A percentile compares a stretch with the other conserved stretches of the same genome.
These are phyloP conservation scores for Hypericum androsaemum DNA, from an alignment of 345 rosid genomes.

Conservation along the genomic window DNA sequence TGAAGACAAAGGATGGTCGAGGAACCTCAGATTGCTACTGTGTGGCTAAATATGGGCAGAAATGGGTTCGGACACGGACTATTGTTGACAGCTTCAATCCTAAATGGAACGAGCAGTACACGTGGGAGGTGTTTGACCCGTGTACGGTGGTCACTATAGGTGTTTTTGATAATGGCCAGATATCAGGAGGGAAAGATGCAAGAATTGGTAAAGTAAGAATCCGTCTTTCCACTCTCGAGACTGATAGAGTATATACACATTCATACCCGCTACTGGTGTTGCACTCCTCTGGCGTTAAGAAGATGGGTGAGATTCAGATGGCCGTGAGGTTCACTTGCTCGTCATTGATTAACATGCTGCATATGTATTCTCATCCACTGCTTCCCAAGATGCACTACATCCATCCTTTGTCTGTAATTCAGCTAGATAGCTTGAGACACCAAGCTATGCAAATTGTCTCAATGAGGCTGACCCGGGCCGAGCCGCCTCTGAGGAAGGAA, in stretches of 20 bases:
- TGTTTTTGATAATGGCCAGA: slow-evolving; percentile 22
- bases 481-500: slow-evolving; percentile 22
- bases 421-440: slow-evolving; percentile 26
- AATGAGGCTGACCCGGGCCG: slow-evolving; percentile 20
- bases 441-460: slow-evolving; percentile 25
- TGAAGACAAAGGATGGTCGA: slow-evolving; percentile 19
- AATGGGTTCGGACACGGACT: slow-evolving; percentile 26
- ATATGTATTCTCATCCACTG: slow-evolving; percentile 25
- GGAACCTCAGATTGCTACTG: slow-evolving; percentile 24
- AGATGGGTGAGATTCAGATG: slow-evolving; percentile 21
- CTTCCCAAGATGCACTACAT: slow-evolving; percentile 28
- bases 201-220: slow-evolving; percentile 28
- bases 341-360: slow-evolving; percentile 20
- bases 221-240: slow-evolving; percentile 22
- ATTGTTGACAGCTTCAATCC: slow-evolving; percentile 20
- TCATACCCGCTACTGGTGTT: slow-evolving; percentile 23
- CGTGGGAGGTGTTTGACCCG: slow-evolving; percentile 26
- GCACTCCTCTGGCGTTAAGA: slow-evolving; percentile 19
- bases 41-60: slow-evolving; percentile 26
- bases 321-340: slow-evolving; percentile 29
- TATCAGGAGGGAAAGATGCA: slow-evolving; percentile 18
- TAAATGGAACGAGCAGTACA: slow-evolving; percentile 25
- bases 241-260: slow-evolving; percentile 24
- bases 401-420: slow-evolving; percentile 22
- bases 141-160: slow-evolving; percentile 27